These are phyloP conservation scores for Candida labiduridarum DNA, from an alignment of 1,139 yeast species.

Conservation along the genomic window DNA sequence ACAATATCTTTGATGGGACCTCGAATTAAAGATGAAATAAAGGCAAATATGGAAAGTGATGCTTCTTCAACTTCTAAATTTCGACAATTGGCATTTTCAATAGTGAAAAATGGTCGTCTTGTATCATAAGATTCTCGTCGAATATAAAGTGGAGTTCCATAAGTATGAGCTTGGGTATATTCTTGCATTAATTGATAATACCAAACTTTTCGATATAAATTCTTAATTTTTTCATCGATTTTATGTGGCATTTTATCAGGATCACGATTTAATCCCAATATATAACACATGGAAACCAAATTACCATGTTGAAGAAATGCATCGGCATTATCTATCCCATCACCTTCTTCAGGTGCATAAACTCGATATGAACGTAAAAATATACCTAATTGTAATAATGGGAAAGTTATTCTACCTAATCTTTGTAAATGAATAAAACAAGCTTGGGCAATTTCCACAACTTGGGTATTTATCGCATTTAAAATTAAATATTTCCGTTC, in stretches of 20 bases:
- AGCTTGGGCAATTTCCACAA: constrained; percentile 29
- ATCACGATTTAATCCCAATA: constrained; percentile 50
- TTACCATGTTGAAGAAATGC: constrained; percentile 38
- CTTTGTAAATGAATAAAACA: constrained; percentile 32
- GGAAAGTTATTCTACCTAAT: constrained; percentile 25
- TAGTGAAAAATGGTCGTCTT: constrained; percentile 30
- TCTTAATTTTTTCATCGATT: constrained; percentile 29
- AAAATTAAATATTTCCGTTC: constrained; percentile 36
- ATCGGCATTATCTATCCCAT: constrained; percentile 48
- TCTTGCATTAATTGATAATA: constrained; percentile 40
- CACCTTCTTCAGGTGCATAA: constrained; percentile 56
- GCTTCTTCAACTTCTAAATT: constrained; percentile 20
- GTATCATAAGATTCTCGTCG: constrained; percentile 40
- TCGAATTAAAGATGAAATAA: constrained; percentile 20
- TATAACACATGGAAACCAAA: constrained; percentile 42
- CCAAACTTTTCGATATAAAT: constrained; percentile 55
- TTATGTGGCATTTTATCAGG: constrained; percentile 27
- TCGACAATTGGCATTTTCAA: constrained; percentile 14
- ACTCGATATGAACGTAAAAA: constrained; percentile 47
- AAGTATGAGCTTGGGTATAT: constrained; percentile 32
- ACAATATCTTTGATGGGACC: constrained; percentile 16
- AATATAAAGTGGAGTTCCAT: constrained; percentile 43
- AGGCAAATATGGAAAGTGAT: constrained; percentile 19
- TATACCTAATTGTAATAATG: constrained; percentile 35
- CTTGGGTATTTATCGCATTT: constrained; percentile 30